phyloP scores from a whole-genome alignment of 306 rosid genomes.

The Phaseolus lunatus region DNA sequence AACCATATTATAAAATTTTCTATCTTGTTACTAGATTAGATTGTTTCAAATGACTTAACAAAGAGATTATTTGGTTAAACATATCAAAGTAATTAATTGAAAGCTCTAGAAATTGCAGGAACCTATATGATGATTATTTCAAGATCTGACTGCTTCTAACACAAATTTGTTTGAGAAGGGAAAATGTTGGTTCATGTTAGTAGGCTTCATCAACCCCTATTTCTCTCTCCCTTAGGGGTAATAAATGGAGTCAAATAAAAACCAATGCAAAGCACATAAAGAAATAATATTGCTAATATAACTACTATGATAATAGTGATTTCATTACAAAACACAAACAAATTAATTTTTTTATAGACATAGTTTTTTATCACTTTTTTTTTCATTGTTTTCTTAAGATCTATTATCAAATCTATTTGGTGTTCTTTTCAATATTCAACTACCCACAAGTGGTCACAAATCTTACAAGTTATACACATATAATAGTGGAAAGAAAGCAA shows the following conservation, averaged over 20 bases:
- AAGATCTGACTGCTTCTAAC: slow-evolving; percentile 16
- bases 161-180: slow-evolving; percentile 4
- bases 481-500: slow-evolving; percentile 36
- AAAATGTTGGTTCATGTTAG: slow-evolving; percentile 6
- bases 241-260: slow-evolving; percentile 15
- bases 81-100: background rate
- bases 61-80: background rate
- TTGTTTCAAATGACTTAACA: background rate
- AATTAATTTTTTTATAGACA: background rate
- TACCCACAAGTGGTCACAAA: background rate
- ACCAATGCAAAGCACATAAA: background rate
- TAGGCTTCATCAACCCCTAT: slow-evolving; percentile 31
- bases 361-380: background rate
- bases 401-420: background rate
- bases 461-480: slow-evolving; percentile 13
- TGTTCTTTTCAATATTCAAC: background rate
- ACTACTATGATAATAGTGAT: background rate
- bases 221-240: background rate
- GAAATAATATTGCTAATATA: background rate
- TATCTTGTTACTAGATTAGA: background rate
- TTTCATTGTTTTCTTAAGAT: background rate
- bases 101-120: background rate
- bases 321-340: background rate
- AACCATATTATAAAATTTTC: background rate
- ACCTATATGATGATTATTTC: slow-evolving; percentile 4